Conservation (phyloP, 2,329 filamentous ascomycete species). For the Hymenoscyphus occultus region DNA sequence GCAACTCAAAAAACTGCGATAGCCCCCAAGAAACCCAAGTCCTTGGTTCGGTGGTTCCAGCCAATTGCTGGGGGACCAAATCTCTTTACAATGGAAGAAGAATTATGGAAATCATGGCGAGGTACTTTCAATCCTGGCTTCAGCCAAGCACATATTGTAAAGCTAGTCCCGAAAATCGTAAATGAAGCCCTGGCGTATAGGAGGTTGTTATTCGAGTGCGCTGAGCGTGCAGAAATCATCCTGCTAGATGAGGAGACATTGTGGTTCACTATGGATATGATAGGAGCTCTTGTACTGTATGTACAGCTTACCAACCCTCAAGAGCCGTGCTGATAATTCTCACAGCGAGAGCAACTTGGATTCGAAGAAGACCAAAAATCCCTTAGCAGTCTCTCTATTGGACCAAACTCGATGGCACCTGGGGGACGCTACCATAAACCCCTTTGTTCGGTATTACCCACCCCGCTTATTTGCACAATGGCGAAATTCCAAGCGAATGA, state of each 20-base stretch:
- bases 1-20: constrained; percentile 6
- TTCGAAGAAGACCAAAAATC: constrained; percentile 23
- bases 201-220: constrained; percentile 10
- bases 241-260: constrained; percentile 11
- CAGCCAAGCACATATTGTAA: constrained; percentile 8
- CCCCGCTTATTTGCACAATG: constrained; percentile 8
- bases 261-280: constrained; percentile 19
- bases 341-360: constrained; percentile 14
- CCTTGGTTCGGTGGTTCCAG: constrained; percentile 10
- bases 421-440: constrained; percentile 20
- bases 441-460: constrained; percentile 16
- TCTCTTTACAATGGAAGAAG: constrained; percentile 11
- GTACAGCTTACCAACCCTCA: not conserved
- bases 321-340: not conserved
- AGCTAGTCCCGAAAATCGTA: constrained; percentile 11
- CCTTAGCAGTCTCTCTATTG: constrained; percentile 19
- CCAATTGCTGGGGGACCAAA: constrained; percentile 12
- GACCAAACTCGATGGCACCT: constrained; percentile 23
- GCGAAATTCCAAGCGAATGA: constrained; percentile 26
- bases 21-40: constrained; percentile 7
- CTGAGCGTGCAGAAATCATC: constrained; percentile 9
- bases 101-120: constrained; percentile 12
- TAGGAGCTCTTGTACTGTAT: constrained; percentile 12
- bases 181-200: constrained; percentile 12
- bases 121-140: constrained; percentile 14